Evolutionary conservation across 1,284 basidiomycete species (phyloP).

Genomic region (Lentinula novae-zelandiae): DNA sequence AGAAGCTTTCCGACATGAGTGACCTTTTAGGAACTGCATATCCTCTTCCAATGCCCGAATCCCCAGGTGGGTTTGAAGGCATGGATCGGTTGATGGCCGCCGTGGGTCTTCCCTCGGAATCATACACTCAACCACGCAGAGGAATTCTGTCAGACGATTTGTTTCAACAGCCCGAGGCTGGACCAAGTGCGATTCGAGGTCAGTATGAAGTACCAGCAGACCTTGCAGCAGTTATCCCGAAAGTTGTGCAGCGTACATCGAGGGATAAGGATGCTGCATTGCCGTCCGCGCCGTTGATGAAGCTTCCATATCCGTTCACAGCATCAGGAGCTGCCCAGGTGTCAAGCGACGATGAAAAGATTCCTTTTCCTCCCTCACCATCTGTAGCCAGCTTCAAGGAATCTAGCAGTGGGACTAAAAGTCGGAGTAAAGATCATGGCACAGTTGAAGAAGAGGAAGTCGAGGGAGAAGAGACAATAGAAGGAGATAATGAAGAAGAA

Average conservation of each 20-base stretch:
- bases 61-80: conserved; percentile 40
- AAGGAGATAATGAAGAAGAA: conserved; percentile 31
- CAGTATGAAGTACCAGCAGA: conserved; percentile 27
- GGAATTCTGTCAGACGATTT: conserved; percentile 57
- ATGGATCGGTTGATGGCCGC: conserved; percentile 69
- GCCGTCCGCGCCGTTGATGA: conserved; percentile 33
- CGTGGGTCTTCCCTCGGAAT: conserved; percentile 49
- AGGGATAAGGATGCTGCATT: conserved; percentile 31
- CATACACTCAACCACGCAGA: conserved; percentile 32
- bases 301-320: conserved; percentile 61
- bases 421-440: conserved; percentile 20
- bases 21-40: conserved; percentile 11
- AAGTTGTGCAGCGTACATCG: conserved; percentile 34
- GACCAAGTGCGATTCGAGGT: conserved; percentile 14
- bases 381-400: conserved; percentile 25
- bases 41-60: conserved; percentile 15
- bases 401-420: conserved; percentile 17
- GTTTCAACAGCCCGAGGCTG: conserved; percentile 47
- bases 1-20: conserved; percentile 20
- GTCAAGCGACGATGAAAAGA: conserved; percentile 46
- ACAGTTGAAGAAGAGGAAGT: conserved; percentile 24
- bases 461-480: conserved; percentile 28
- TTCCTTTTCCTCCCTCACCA: conserved; percentile 71
- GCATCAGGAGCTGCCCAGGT: conserved; percentile 41
- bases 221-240: conserved; percentile 40